Evolutionary conservation across 768 basidiomycete species (phyloP), one percentile per base, ranked within the genome.

Genomic region (Naganishia vishniacii): DNA sequence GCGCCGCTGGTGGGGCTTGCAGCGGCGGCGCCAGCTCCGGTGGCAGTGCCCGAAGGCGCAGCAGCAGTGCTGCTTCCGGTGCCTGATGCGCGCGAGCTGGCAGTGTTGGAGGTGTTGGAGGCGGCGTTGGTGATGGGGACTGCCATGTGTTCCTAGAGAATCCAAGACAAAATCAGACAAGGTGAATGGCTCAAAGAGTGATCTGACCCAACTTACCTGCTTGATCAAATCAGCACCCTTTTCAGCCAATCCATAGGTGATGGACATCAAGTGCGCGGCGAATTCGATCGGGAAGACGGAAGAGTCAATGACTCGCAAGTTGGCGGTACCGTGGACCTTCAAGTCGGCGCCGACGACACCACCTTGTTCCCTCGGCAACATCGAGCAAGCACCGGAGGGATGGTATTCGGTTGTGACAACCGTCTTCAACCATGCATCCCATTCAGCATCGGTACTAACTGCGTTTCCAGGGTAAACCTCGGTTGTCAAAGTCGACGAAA

Each of bases 291-390:
- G 84, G 75, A 83, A 83, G 28, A 86, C 80, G 0, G 82, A 83
- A 13, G 84, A 67, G 65, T 77, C 76, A 62, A 74, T 71, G 45
- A 67, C 65, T 42, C 65, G 49, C 37, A 85, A 77, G 75, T 86
- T 86, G 25, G 78, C 76, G 72, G 80, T 75, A 16, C 85, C 85
- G 73, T 85, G 83, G 2, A 85, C 84, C 66, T 77, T 77, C n/a
- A 86, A 76, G 47, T 81, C 75, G 48, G 80, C 76, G 69, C 84
- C 81, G 53, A 86, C 84, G 49, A 86, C 84, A 51, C 84, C 84
- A n/a, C 81, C 84, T 37, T 77, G 75, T 29, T 72, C 71, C 63
- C 76, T 76, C 2, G 84, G 84, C 48, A 85, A 73, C 84, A 86
- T 85, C 8, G 83, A 78, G 71, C 81, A 83, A 5, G 84, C 81